phyloP scores from a whole-genome alignment of 768 basidiomycete species.

The Amyloporia xantha region DNA sequence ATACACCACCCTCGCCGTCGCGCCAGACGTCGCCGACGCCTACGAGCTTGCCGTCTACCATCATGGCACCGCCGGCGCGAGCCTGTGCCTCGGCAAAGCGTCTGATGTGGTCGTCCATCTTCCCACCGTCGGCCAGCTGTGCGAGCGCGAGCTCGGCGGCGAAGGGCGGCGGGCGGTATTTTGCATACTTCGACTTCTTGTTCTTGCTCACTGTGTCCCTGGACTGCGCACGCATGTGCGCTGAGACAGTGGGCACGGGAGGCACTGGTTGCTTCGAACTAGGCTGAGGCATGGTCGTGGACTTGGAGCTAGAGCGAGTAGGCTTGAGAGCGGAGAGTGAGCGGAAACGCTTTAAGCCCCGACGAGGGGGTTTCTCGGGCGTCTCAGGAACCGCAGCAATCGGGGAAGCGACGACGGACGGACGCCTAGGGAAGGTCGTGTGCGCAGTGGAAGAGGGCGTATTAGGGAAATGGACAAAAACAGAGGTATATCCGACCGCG shows the following conservation, averaged over 20 bases:
- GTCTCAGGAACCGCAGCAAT: conserved; percentile 9
- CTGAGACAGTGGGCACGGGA: not conserved
- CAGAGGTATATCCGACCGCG: conserved; percentile 56
- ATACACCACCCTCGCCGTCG: conserved; percentile 50
- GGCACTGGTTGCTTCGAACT: conserved; percentile 7
- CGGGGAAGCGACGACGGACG: conserved; percentile 12
- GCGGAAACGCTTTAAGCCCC: conserved; percentile 38
- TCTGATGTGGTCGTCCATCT: conserved; percentile 44
- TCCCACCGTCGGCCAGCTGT: conserved; percentile 65
- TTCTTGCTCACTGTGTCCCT: conserved; percentile 34
- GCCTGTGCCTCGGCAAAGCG: conserved; percentile 52
- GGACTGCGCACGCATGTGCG: conserved; percentile 13
- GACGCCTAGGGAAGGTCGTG: conserved; percentile 4
- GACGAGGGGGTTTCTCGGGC: conserved; percentile 13
- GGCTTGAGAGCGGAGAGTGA: conserved; percentile 44
- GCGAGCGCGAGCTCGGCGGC: conserved; percentile 61
- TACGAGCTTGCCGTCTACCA: conserved; percentile 21
- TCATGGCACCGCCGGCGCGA: conserved; percentile 27
- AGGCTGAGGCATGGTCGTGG: conserved; percentile 21
- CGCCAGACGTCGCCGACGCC: conserved; percentile 49
- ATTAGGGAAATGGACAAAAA: conserved; percentile 54
- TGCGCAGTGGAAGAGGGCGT: conserved; percentile 32
- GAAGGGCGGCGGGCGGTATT: conserved; percentile 49
- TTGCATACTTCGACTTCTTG: conserved; percentile 28
- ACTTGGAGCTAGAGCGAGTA: conserved; percentile 32